Evolutionary conservation across 495 filamentous ascomycete genomes (phyloP), one percentile per base, ranked within the genome.

Genomic region (Talaromyces thailandensis): DNA sequence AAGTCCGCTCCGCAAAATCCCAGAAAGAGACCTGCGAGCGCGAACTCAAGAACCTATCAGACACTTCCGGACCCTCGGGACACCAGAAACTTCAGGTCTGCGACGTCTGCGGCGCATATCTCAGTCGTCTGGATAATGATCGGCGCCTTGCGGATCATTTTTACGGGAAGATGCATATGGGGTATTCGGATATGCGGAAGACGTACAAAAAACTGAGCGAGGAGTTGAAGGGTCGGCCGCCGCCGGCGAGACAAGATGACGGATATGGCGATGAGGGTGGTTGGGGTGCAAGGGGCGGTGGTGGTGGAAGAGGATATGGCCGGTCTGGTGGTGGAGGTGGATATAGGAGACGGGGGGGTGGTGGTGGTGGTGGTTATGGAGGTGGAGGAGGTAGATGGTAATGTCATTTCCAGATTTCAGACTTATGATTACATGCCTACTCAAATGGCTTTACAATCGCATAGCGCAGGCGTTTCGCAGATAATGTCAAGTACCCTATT

Each of bases 21-120:
- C 83, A 86, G 66, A 96, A 96, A 74, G 86, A 88, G 58, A 88
- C 90, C 58, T 86, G 86, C 66, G 94, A 98, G 75, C 85, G 87
- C 26, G 92, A 98, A 68, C 81, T 98, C 32, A 96, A 96, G 78
- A 84, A 85, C n/a, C 82, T 98, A 31, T 86, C 86, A 60, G 94
- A 98, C 69, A 96, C 92, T 1, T 88, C 86, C 29, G 94, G 94
- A 0, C 94, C 94, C 0, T 89, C 85, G 11, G 94, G 94, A 11
- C 94, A 98, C 76, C 94, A 98, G 77, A 98, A 98, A 69, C 78
- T 98, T 58, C 95, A 98, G 74, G 94, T 98, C 21, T 98, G 94
- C 81, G 94, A 98, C 73, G 95, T 98, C 1, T 98, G 94, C 75
- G 93, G 88, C 57, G 94, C 94, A 3, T 98, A 98, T 70, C 80